Percentiles rank a stretch among this genome's conserved stretches.
Evolutionary conservation across 495 filamentous ascomycete species (phyloP).

Genomic region (Hypomontagnella monticulosa): DNA sequence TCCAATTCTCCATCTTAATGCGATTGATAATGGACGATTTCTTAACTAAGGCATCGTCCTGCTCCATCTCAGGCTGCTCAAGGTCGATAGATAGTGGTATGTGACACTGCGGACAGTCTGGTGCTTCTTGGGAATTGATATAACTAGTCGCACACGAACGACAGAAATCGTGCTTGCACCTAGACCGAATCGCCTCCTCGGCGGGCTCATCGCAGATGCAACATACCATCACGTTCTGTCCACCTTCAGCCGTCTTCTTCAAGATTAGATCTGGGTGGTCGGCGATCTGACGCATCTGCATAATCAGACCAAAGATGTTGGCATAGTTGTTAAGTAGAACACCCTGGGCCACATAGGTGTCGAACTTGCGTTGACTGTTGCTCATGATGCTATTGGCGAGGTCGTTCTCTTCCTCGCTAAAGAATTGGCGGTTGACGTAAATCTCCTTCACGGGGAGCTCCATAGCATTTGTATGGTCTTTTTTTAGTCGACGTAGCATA

Average conservation of each 20-base stretch:
- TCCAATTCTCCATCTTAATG: conserved; percentile 98
- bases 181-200: conserved; percentile 90
- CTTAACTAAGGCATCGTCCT: conserved; percentile 83
- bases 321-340: conserved; percentile 98
- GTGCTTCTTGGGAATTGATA: conserved; percentile 73
- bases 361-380: conserved; percentile 84
- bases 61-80: conserved; percentile 91
- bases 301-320: conserved; percentile 87
- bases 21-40: conserved; percentile 96
- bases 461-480: conserved; percentile 90
- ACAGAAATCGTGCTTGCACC: conserved; percentile 95
- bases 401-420: conserved; percentile 93
- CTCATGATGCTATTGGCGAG: conserved; percentile 96
- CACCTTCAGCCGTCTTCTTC: conserved; percentile 83
- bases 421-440: conserved; percentile 89
- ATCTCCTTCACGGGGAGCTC: conserved; percentile 96
- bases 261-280: conserved; percentile 95
- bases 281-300: conserved; percentile 96
- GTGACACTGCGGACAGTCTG: conserved; percentile 93
- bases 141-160: conserved; percentile 88
- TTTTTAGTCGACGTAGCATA: conserved; percentile 93
- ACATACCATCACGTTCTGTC: conserved; percentile 91
- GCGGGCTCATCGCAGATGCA: conserved; percentile 94
- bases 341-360: conserved; percentile 93
- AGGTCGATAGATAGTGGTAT: conserved; percentile 89